Conservation (phyloP, 106 monocot genomes). For the Posidonia australis region DNA sequence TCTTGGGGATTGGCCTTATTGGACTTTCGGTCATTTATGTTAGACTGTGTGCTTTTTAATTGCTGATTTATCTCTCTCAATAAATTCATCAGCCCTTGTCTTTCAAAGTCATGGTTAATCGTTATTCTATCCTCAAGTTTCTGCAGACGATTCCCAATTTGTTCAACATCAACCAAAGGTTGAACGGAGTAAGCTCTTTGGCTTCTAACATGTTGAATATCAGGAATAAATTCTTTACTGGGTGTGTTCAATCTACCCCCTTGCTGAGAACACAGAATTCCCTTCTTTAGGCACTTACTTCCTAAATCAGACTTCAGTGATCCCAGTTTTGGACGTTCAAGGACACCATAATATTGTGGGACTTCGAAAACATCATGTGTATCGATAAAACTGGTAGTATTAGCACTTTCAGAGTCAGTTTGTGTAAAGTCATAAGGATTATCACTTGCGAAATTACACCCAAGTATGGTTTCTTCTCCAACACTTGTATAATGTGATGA, state of each 20-base stretch:
- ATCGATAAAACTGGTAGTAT: not conserved
- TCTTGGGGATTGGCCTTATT: not conserved
- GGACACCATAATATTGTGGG: not conserved
- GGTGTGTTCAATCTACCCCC: not conserved
- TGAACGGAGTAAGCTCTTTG: not conserved
- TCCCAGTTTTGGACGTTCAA: not conserved
- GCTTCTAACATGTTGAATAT: not conserved
- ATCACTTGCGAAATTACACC: not conserved
- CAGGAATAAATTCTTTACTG: not conserved
- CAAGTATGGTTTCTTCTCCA: not conserved
- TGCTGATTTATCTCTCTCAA: not conserved
- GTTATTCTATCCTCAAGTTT: not conserved
- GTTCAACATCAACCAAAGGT: not conserved
- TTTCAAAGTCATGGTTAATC: not conserved
- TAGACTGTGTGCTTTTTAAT: not conserved
- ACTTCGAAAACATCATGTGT: not conserved
- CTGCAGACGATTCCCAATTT: not conserved
- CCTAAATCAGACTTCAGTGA: not conserved
- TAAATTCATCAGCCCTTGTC: not conserved
- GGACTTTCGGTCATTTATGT: not conserved
- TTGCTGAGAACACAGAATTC: not conserved
- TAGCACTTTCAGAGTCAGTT: not conserved
- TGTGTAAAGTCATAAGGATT: not conserved
- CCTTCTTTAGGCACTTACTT: not conserved
- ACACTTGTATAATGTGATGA: not conserved